These are phyloP conservation scores for Thoreauomyces humboldtii DNA, from an alignment of 192 early-diverging fungal genomes.

Conservation along the genomic window DNA sequence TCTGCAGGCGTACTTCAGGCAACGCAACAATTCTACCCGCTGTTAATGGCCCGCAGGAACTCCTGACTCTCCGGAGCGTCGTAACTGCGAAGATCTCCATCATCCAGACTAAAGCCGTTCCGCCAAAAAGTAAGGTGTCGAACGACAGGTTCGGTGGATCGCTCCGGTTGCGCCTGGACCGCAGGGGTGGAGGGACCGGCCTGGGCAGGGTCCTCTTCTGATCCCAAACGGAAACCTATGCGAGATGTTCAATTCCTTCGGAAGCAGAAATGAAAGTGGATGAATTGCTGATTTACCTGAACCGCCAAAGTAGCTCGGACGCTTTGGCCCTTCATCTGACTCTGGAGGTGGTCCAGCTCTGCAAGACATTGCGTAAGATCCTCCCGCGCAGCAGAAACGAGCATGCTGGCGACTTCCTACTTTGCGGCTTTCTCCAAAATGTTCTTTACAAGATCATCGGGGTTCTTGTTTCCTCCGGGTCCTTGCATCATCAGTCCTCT, in stretches of 20 bases:
- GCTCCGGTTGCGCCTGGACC: background rate
- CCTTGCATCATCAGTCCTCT: slow-evolving; percentile 51
- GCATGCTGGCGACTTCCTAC: too few species aligned
- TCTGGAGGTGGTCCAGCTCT: slow-evolving; percentile 33
- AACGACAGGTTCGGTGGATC: slow-evolving; percentile 27
- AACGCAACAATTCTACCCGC: too few species aligned
- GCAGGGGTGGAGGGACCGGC: slow-evolving; percentile 16
- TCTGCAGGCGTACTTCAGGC: too few species aligned
- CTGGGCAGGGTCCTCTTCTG: slow-evolving; percentile 31
- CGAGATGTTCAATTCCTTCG: background rate
- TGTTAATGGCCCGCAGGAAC: slow-evolving; percentile 82
- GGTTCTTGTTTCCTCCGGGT: slow-evolving; percentile 32
- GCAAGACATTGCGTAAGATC: too few species aligned
- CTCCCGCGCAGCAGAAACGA: too few species aligned
- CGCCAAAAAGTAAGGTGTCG: slow-evolving; percentile 92
- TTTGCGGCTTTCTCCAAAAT: slow-evolving; percentile 76
- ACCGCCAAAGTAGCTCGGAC: background rate
- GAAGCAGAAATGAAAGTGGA: background rate
- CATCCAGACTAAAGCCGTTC: slow-evolving; percentile 93
- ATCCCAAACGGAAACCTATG: slow-evolving; percentile 36
- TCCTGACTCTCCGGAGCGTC: slow-evolving; percentile 85
- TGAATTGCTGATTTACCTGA: background rate
- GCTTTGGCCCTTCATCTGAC: too few species aligned
- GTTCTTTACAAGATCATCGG: slow-evolving; percentile 66
- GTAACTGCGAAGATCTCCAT: slow-evolving; percentile 83